These are phyloP conservation scores for Leishmania gerbilli DNA, from an alignment of 208 protist genomes.

Conservation along the genomic window DNA sequence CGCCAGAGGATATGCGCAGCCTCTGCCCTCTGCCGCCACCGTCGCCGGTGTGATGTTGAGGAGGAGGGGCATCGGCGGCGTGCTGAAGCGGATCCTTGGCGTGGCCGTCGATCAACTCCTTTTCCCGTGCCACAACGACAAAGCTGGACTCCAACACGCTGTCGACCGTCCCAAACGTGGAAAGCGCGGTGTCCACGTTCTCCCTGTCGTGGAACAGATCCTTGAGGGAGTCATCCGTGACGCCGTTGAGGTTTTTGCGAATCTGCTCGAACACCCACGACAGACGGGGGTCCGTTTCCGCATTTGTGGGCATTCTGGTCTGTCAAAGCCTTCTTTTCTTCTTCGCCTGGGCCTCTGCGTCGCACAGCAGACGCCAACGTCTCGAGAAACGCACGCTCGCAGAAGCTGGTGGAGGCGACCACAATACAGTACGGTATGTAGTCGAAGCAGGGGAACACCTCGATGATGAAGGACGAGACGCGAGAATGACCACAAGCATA, in stretches of 20 bases:
- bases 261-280: conserved; percentile 71
- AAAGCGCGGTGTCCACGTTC: conserved; percentile 42
- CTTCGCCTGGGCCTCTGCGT: background rate
- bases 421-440: background rate
- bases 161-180: conserved; percentile 56
- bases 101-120: conserved; percentile 31
- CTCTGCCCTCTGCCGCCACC: conserved; percentile 26
- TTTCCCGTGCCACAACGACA: conserved; percentile 62
- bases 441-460: background rate
- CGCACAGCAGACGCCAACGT: background rate
- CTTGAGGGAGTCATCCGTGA: conserved; percentile 49
- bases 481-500: background rate
- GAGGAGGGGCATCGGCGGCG: conserved; percentile 1
- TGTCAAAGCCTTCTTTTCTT: background rate
- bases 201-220: conserved; percentile 57
- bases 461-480: background rate
- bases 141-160: conserved; percentile 47
- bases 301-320: background rate
- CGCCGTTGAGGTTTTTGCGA: conserved; percentile 57
- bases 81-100: conserved; percentile 6
- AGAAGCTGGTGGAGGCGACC: background rate
- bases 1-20: conserved; percentile 56
- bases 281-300: conserved; percentile 60
- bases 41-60: background rate
- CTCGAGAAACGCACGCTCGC: background rate